phyloP scores from a whole-genome alignment of 768 basidiomycete species.

The Nevesoporus exiguus region DNA sequence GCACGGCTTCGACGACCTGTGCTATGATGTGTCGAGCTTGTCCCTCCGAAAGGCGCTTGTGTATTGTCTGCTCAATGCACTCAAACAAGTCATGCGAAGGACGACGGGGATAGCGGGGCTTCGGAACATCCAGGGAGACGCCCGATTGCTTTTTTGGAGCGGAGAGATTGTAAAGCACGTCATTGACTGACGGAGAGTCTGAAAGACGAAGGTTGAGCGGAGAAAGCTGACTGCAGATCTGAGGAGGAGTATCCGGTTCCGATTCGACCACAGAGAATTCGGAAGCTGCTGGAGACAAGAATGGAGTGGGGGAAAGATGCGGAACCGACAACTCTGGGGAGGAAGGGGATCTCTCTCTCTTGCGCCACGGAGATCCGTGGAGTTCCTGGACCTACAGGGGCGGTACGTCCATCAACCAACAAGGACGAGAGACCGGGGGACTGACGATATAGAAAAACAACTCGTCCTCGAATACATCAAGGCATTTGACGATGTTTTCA shows the following conservation, averaged over 20 bases:
- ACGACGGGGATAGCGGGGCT: conserved; percentile 56
- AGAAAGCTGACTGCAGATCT: conserved; percentile 24
- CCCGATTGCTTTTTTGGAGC: conserved; percentile 9
- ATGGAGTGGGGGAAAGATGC: conserved; percentile 39
- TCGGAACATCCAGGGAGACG: conserved; percentile 21
- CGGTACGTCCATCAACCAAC: not conserved
- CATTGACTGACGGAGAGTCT: conserved; percentile 12
- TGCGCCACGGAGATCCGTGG: conserved; percentile 87
- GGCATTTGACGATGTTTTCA: conserved; percentile 76
- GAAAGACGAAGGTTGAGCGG: conserved; percentile 18
- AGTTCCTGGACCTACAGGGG: conserved; percentile 76
- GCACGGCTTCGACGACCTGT: conserved; percentile 83
- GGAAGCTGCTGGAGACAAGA: conserved; percentile 56
- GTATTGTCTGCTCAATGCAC: conserved; percentile 84
- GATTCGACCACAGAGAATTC: conserved; percentile 44
- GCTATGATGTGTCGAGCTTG: conserved; percentile 81
- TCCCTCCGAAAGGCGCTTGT: conserved; percentile 74
- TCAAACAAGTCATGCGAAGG: conserved; percentile 93
- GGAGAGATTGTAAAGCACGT: conserved; percentile 3
- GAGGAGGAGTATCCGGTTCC: conserved; percentile 43
- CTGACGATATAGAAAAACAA: conserved; percentile 85
- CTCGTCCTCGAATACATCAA: conserved; percentile 82
- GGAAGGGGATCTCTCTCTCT: conserved; percentile 35
- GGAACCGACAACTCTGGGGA: conserved; percentile 26
- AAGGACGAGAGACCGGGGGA: conserved; percentile 8